These are phyloP conservation scores for Pichia sp. DNA, from an alignment of 1,139 yeast species.

Conservation along the genomic window DNA sequence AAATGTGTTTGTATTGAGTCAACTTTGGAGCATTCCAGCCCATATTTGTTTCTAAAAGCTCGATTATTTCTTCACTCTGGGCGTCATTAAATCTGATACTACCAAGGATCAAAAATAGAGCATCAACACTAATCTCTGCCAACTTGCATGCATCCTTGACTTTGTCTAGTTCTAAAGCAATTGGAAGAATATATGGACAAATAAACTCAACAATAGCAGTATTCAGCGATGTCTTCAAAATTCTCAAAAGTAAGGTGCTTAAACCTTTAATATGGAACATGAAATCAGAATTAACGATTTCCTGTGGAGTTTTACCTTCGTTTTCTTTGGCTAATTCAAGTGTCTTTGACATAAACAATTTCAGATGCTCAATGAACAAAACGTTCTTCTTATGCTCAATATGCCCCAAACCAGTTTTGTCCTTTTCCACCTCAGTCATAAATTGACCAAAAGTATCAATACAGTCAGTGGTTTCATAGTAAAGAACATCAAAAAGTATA, in stretches of 20 bases:
- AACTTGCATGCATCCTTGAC: conserved; percentile 81
- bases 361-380: conserved; percentile 21
- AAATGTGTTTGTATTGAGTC: conserved; percentile 63
- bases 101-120: conserved; percentile 25
- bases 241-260: conserved; percentile 30
- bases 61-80: conserved; percentile 39
- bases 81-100: conserved; percentile 22
- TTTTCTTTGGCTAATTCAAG: conserved; percentile 18
- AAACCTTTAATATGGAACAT: conserved; percentile 43
- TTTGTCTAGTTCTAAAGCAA: conserved; percentile 58
- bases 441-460: conserved; percentile 42
- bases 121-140: conserved; percentile 43
- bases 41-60: conserved; percentile 46
- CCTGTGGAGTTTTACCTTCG: conserved; percentile 39
- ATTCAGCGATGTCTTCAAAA: conserved; percentile 41
- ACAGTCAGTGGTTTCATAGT: conserved; percentile 50
- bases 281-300: conserved; percentile 43
- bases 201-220: conserved; percentile 40
- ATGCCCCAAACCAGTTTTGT: conserved; percentile 30
- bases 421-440: conserved; percentile 36
- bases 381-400: conserved; percentile 11
- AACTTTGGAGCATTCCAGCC: conserved; percentile 45
- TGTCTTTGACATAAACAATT: conserved; percentile 20
- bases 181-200: conserved; percentile 57
- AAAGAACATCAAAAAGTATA: conserved; percentile 53